phyloP scores from a whole-genome alignment of 495 filamentous ascomycete genomes.

The Penicillium manginii region DNA sequence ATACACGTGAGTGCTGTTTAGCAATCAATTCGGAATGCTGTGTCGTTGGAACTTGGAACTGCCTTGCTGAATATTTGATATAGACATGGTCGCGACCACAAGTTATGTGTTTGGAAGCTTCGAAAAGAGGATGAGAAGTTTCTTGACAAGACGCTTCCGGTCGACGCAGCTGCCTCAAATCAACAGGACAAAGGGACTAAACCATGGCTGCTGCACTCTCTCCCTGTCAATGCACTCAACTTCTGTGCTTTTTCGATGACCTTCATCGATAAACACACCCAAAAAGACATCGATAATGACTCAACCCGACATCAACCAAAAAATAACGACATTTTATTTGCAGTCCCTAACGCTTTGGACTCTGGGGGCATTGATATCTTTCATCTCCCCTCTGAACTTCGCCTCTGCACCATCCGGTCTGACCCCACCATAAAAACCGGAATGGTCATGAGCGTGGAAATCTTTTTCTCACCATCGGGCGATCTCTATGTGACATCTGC shows the following conservation, averaged over 20 bases:
- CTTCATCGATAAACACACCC: constrained; percentile 17
- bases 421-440: constrained; percentile 64
- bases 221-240: constrained; percentile 91
- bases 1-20: constrained; percentile 62
- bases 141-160: constrained; percentile 72
- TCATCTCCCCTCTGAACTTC: constrained; percentile 72
- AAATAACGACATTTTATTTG: constrained; percentile 57
- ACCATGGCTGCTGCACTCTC: constrained; percentile 83
- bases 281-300: neutral
- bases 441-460: constrained; percentile 86
- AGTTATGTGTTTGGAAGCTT: constrained; percentile 83
- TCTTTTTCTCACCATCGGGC: constrained; percentile 48
- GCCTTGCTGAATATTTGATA: neutral
- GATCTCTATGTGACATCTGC: constrained; percentile 66
- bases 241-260: constrained; percentile 85
- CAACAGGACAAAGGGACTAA: constrained; percentile 42
- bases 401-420: constrained; percentile 67
- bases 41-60: neutral
- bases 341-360: constrained; percentile 75
- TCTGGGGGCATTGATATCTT: constrained; percentile 87
- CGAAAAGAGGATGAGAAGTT: constrained; percentile 53
- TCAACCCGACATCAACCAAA: constrained; percentile 1
- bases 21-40: neutral
- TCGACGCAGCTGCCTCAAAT: constrained; percentile 49
- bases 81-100: constrained; percentile 90